Evolutionary conservation across 495 filamentous ascomycete species (phyloP).

Genomic region (Neurospora tetraspora): DNA sequence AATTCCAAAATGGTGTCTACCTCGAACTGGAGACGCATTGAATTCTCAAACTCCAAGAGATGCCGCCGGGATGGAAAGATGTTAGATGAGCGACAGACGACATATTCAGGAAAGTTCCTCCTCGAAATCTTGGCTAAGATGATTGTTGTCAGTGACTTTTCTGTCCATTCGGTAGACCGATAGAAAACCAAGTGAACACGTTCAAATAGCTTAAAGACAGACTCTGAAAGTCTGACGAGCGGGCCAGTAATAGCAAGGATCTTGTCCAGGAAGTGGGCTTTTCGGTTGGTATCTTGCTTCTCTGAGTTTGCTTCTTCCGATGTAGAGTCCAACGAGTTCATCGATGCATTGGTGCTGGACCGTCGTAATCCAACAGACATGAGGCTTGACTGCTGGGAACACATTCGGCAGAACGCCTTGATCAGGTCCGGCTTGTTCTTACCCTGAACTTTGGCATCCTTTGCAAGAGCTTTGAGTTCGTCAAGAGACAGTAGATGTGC

Average conservation of each 20-base stretch:
- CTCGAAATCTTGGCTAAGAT: slow-evolving; percentile 83
- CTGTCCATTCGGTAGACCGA: slow-evolving; percentile 92
- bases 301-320: slow-evolving; percentile 4
- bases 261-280: slow-evolving; percentile 44
- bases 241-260: slow-evolving; percentile 73
- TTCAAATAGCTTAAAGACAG: slow-evolving; percentile 77
- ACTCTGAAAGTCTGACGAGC: slow-evolving; percentile 67
- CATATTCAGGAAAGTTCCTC: slow-evolving; percentile 80
- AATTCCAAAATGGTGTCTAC: slow-evolving; percentile 82
- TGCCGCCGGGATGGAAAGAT: slow-evolving; percentile 70
- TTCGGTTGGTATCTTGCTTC: slow-evolving; percentile 28
- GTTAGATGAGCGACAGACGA: slow-evolving; percentile 81
- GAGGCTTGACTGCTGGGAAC: slow-evolving; percentile 62
- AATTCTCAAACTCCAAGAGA: slow-evolving; percentile 82
- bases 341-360: slow-evolving; percentile 37
- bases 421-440: slow-evolving; percentile 83
- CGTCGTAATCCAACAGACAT: slow-evolving; percentile 48
- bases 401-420: slow-evolving; percentile 57
- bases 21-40: slow-evolving; percentile 69
- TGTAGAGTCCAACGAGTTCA: slow-evolving; percentile 10
- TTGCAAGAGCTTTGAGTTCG: slow-evolving; percentile 76
- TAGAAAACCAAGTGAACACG: slow-evolving; percentile 94
- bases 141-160: slow-evolving; percentile 90
- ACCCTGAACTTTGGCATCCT: slow-evolving; percentile 76
- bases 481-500: slow-evolving; percentile 71